A percentile compares a stretch with the other conserved stretches of the same genome.
Evolutionary conservation across 164 flowering plant species (phyloP).

Genomic region (Nelumbo lutea): DNA sequence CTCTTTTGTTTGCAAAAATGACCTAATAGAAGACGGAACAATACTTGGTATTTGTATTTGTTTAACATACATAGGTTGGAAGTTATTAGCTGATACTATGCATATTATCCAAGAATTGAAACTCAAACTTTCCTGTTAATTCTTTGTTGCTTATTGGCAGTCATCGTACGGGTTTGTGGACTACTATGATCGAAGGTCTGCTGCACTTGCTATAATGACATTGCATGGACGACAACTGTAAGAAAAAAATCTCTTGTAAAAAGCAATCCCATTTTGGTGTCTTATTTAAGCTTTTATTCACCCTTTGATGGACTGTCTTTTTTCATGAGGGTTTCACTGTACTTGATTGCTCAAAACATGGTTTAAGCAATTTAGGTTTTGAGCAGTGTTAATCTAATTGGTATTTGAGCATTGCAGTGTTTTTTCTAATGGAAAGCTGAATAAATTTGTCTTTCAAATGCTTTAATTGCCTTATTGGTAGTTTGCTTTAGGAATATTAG

Average conservation of each 20-base stretch:
- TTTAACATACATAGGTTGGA: too few relatives aligned
- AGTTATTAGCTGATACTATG: background rate
- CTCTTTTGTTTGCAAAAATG: too few relatives aligned
- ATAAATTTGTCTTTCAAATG: background rate
- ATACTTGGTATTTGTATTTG: too few relatives aligned
- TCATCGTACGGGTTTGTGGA: slow-evolving; percentile 97
- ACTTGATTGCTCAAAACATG: background rate
- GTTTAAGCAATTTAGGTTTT: background rate
- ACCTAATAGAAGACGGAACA: too few relatives aligned
- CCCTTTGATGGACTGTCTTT: background rate
- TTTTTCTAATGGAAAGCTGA: background rate
- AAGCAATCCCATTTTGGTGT: too few relatives aligned
- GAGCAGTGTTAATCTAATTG: background rate
- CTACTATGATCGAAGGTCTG: slow-evolving; percentile 91
- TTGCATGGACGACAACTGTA: slow-evolving; percentile 96
- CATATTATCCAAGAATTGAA: background rate
- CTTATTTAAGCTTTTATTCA: too few relatives aligned
- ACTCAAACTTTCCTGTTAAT: background rate
- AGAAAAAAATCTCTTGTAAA: slow-evolving; percentile 15
- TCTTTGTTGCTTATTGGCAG: slow-evolving; percentile 35
- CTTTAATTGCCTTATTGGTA: too few relatives aligned
- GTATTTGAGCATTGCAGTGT: background rate
- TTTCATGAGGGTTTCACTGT: background rate
- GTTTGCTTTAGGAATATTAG: too few relatives aligned
- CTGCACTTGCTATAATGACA: slow-evolving; percentile 80